Conservation (phyloP, 2,329 filamentous ascomycete species). For the Chaetomiaceae sp. region DNA sequence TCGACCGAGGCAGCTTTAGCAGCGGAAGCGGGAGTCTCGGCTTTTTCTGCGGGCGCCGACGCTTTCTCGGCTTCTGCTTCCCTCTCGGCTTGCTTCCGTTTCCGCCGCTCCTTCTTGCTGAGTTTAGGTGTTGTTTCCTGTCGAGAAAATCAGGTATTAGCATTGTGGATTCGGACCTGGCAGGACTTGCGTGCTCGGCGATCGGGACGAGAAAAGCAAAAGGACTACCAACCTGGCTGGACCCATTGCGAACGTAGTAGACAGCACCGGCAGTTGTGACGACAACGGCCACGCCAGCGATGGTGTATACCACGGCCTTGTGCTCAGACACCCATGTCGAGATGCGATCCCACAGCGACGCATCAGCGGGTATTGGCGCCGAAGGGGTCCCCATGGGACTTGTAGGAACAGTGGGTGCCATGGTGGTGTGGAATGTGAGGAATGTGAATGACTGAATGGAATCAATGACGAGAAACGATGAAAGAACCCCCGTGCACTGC, state of each 20-base stretch:
- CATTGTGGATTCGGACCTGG: not conserved
- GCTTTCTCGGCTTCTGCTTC: conserved; percentile 47
- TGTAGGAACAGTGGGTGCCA: conserved; percentile 41
- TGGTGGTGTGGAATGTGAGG: conserved; percentile 30
- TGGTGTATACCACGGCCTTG: conserved; percentile 92
- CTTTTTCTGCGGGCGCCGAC: conserved; percentile 26
- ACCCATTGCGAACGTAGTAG: conserved; percentile 73
- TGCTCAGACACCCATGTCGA: conserved; percentile 92
- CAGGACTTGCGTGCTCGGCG: not conserved
- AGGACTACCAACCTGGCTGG: conserved; percentile 43
- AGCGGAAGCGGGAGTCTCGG: conserved; percentile 36
- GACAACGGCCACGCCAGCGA: conserved; percentile 89
- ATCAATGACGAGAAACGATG: conserved; percentile 22
- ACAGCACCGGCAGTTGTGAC: conserved; percentile 87
- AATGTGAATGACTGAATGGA: conserved; percentile 22
- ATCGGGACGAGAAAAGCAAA: not conserved
- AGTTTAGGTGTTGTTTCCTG: conserved; percentile 61
- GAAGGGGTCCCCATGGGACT: conserved; percentile 42
- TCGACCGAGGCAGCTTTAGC: conserved; percentile 52
- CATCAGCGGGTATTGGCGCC: conserved; percentile 52
- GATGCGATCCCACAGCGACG: conserved; percentile 82
- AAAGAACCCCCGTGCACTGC: conserved; percentile 1
- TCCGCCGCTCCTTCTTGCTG: conserved; percentile 85
- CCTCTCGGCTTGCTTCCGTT: conserved; percentile 73
- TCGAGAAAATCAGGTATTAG: conserved; percentile 11